Evolutionary conservation across 139 green algal genomes (phyloP), one percentile per base, ranked within the genome.

Genomic region (Chlorella sp.): DNA sequence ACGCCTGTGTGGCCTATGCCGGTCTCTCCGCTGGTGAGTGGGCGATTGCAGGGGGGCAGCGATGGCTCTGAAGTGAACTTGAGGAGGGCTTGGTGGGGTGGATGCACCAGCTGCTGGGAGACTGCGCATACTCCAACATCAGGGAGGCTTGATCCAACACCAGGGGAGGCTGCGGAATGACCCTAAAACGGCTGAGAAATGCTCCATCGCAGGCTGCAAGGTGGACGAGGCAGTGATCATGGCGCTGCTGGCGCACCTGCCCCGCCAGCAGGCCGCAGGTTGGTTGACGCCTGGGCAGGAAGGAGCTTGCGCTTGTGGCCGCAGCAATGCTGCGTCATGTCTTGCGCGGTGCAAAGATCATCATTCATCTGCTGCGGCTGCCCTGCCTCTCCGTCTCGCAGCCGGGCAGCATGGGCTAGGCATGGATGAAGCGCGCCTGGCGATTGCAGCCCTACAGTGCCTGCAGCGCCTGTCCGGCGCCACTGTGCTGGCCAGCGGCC

Each of bases 1-100:
- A 96, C 81, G 93, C 95, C 0, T 95, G 91, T 74, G 85, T 98
- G 60, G 92, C 95, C 0, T 96, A 96, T 57, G 51, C 69, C 23
- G 95, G 95, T 20, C 78, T 96, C 26, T 41, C 82, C 18, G 26
- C 80, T 25, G 76, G 82, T 67, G 84, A 44, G 51, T 39, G 65
- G 51, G 51, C n/a, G n/a, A n/a, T 60, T 20, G 51, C 51, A 51
- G 9, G 44, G 44, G 44, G 44, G 44, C 9, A 51, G 44, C 44
- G n/a, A 51, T 9, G 9, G 44, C 44, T 51, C 44, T n/a, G 44
- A 51, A 16, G 44, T 51, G 44, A 6, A 51, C 44, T 9, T 51
- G 44, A 9, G 44, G 44, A 51, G 6, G 9, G 6, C 44, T 51
- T 16, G 44, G 6, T 51, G 44, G 44, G 44, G 44, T 51, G 6